phyloP scores from a whole-genome alignment of 2,329 filamentous ascomycete genomes.

The Calonectria ilicicola region DNA sequence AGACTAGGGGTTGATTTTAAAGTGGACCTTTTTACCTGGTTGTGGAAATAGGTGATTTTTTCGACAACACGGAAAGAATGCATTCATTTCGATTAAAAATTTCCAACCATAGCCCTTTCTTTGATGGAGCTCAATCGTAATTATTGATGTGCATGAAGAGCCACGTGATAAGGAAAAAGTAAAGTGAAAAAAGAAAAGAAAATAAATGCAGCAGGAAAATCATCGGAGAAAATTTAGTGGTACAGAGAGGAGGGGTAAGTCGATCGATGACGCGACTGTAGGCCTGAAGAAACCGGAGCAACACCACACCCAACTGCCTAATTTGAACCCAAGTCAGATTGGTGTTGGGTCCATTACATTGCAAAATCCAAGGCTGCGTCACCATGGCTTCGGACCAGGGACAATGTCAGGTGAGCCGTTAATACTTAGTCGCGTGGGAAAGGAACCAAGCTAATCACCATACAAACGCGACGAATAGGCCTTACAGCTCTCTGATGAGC shows the following conservation, averaged over 20 bases:
- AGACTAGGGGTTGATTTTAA: background rate
- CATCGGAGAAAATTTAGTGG: background rate
- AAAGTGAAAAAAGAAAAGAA: background rate
- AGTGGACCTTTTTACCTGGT: background rate
- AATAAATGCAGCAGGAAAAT: background rate
- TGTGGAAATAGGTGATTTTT: background rate
- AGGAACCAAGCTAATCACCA: background rate
- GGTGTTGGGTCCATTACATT: no score
- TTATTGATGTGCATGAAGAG: no score
- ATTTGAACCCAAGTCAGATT: background rate
- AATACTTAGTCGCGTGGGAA: no score
- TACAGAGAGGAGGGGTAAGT: background rate
- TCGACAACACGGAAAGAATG: background rate
- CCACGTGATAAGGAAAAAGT: background rate
- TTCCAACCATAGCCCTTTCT: no score
- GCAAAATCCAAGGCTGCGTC: background rate
- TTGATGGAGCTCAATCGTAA: accelerated
- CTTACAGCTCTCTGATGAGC: slow-evolving; percentile 27
- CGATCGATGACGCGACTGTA: background rate
- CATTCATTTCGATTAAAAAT: no score
- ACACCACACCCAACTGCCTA: background rate
- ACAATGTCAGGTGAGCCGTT: background rate
- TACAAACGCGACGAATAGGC: slow-evolving; percentile 22
- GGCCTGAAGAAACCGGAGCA: background rate
- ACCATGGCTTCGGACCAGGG: background rate